Evolutionary conservation across 1,139 yeast species (phyloP).

Genomic region (Kodamaea arcana): DNA sequence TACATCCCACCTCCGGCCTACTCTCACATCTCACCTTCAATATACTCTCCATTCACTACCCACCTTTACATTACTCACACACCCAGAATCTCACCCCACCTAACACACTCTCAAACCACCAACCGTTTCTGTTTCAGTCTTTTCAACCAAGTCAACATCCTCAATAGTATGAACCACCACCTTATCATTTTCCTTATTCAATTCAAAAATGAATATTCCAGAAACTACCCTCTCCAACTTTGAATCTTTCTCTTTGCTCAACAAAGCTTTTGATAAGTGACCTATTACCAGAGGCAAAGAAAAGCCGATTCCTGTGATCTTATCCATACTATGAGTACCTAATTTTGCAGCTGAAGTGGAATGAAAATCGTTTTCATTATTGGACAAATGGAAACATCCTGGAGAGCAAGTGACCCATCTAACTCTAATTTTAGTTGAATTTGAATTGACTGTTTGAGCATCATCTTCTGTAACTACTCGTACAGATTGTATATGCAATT

Average conservation of each 20-base stretch:
- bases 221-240: conserved; percentile 48
- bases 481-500: conserved; percentile 48
- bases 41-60: too few relatives aligned
- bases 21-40: too few relatives aligned
- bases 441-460: conserved; percentile 32
- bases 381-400: conserved; percentile 44
- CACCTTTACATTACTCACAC: too few relatives aligned
- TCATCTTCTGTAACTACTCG: conserved; percentile 19
- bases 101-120: conserved; percentile 27
- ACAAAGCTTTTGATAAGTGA: conserved; percentile 22
- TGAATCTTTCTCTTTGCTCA: conserved; percentile 25
- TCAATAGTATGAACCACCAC: conserved; percentile 75
- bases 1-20: too few relatives aligned
- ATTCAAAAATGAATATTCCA: conserved; percentile 76
- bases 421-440: conserved; percentile 51
- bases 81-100: too few relatives aligned
- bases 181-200: conserved; percentile 52
- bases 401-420: conserved; percentile 62
- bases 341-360: conserved; percentile 38
- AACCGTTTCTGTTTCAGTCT: conserved; percentile 26
- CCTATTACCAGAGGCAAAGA: conserved; percentile 23
- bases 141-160: conserved; percentile 63
- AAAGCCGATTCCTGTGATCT: conserved; percentile 23
- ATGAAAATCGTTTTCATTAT: conserved; percentile 10
- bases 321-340: conserved; percentile 39